Conservation (phyloP, 305 asterid genomes). For the Fraxinus sp. region DNA sequence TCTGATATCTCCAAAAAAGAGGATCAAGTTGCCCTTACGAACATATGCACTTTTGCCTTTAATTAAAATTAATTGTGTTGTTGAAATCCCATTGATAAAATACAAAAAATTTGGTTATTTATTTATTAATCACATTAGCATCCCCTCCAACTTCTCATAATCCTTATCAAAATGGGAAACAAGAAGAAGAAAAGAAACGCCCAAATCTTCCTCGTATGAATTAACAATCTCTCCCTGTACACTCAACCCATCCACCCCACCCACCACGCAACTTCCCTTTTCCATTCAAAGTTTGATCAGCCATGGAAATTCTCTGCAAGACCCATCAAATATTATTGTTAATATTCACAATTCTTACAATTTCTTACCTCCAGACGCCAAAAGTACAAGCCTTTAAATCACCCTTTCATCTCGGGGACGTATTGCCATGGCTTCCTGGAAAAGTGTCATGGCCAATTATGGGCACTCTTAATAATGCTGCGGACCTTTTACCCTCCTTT, state of each 20-base stretch:
- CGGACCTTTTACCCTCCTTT: conserved; percentile 78
- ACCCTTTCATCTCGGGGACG: conserved; percentile 57
- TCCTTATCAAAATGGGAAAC: neutral
- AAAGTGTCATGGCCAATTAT: conserved; percentile 79
- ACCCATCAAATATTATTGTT: conserved; percentile 29
- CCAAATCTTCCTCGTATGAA: neutral
- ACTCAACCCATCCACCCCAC: neutral
- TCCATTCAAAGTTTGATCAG: conserved; percentile 9
- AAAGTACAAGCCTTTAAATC: conserved; percentile 43
- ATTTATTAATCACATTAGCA: neutral
- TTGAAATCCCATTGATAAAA: neutral
- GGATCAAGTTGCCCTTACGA: too few species aligned
- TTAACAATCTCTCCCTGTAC: neutral
- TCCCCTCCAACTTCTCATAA: neutral
- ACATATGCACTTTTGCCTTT: neutral
- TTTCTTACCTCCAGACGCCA: conserved; percentile 14
- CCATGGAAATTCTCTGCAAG: conserved; percentile 36
- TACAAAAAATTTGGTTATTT: neutral
- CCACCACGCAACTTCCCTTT: neutral
- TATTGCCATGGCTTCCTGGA: conserved; percentile 72
- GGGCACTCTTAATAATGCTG: conserved; percentile 54
- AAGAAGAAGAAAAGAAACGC: neutral
- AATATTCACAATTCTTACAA: conserved; percentile 23
- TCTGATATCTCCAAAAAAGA: too few species aligned
- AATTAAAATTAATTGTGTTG: neutral